These are phyloP conservation scores for Xylaria polymorpha DNA, from an alignment of 2,329 filamentous ascomycete genomes.

Conservation along the genomic window DNA sequence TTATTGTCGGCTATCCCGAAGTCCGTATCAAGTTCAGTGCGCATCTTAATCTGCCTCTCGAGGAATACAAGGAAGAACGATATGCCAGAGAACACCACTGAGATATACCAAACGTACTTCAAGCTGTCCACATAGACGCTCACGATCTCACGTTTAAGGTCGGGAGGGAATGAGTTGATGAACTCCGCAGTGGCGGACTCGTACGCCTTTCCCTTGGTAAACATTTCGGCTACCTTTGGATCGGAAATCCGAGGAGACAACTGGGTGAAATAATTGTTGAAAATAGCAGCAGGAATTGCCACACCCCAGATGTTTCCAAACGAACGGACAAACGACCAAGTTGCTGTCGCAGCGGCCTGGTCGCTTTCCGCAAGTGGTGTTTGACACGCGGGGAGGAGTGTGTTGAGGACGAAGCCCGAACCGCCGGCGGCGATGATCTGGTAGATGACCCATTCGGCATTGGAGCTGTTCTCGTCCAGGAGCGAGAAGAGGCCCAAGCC, in stretches of 20 bases:
- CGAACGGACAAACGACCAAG: constrained; percentile 53
- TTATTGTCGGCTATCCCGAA: too few species aligned
- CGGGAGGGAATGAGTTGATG: too few species aligned
- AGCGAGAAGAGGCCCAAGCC: too few species aligned
- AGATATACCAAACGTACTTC: too few species aligned
- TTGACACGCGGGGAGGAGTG: constrained; percentile 51
- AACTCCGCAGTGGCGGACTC: too few species aligned
- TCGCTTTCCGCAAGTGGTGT: constrained; percentile 46
- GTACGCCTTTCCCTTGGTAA: neutral
- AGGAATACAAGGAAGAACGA: too few species aligned
- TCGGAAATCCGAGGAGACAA: neutral
- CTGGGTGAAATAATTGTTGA: constrained; percentile 34
- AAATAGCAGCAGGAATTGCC: constrained; percentile 52
- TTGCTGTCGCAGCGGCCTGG: constrained; percentile 46
- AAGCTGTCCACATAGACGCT: too few species aligned
- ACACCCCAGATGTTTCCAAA: constrained; percentile 56
- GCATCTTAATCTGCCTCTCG: too few species aligned
- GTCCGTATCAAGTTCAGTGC: too few species aligned
- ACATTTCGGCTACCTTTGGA: neutral
- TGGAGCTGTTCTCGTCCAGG: neutral
- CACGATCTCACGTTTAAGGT: too few species aligned
- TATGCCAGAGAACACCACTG: too few species aligned
- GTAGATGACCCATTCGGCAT: neutral
- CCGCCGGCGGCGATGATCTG: constrained; percentile 45
- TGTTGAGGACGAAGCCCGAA: neutral